A percentile compares a stretch with the other conserved stretches of the same genome.
phyloP scores from a whole-genome alignment of 768 basidiomycete genomes.

The Kwoniella bestiolae region DNA sequence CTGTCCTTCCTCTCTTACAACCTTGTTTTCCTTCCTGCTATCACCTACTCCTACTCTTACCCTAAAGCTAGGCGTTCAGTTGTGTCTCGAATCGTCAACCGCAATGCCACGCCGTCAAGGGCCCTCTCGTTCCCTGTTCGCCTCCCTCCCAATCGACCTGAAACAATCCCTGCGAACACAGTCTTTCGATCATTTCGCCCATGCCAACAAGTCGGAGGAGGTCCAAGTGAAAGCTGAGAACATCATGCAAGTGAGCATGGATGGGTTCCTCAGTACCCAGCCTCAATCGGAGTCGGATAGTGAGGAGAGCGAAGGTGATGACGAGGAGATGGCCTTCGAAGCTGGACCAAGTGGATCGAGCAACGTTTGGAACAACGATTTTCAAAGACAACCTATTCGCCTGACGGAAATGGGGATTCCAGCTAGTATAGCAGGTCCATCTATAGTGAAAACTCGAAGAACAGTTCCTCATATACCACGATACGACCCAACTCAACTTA shows the following conservation, averaged over 20 bases:
- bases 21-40: too few species aligned
- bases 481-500: neutral
- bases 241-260: neutral
- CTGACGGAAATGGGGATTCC: too few species aligned
- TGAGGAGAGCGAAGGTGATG: neutral
- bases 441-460: neutral
- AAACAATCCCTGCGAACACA: conserved; percentile 37
- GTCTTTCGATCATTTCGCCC: conserved; percentile 11
- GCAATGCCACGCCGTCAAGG: conserved; percentile 20
- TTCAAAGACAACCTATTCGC: neutral
- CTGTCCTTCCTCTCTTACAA: too few species aligned
- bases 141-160: conserved; percentile 44
- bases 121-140: conserved; percentile 42
- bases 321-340: conserved; percentile 16
- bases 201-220: conserved; percentile 4
- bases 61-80: too few species aligned
- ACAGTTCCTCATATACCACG: neutral
- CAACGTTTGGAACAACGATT: too few species aligned
- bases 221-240: conserved; percentile 10
- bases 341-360: too few species aligned
- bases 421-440: neutral
- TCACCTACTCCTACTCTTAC: too few species aligned
- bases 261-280: conserved; percentile 17
- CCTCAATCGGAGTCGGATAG: too few species aligned
- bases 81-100: neutral